Base-by-base conservation (phyloP, 1,284 basidiomycete species). In the Ustilago esculenta region DNA sequence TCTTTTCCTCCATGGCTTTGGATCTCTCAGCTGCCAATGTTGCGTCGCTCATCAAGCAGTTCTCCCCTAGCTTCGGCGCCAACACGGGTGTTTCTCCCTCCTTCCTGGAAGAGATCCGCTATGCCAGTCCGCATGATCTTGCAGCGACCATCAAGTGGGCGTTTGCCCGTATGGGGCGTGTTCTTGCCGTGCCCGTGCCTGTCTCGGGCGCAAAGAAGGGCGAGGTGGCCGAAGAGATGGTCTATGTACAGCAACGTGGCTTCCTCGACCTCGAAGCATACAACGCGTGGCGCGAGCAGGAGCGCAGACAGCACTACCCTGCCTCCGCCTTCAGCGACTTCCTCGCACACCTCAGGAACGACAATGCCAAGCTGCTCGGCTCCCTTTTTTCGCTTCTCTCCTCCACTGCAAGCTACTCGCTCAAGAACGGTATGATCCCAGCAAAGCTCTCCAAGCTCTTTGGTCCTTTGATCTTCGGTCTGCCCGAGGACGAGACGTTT, bases 101-200 rank as follows among this genome's bases (percentile, higher is more conserved):
- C 1, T 76, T 80, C 46, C 34, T 67, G 8, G 61, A 77, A 18
- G 79, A 80, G 25, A 48, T 79, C 24, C 66, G 70, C 20, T 80
- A 72, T 36, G 79, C 79, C 27, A 77, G 73, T 32, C 69, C 76
- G 20, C 73, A 81, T 58, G 73, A 76, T 30, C 64, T 81, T 2
- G 78, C 78, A 34, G 79, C 80, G 8, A 27, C 80, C 34, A 73
- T 81, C 72, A 81, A 81, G 54, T 81, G 80, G 80, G 71, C 74
- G 2, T 67, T 81, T n/a, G 72, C 77, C 1, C 63, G 79, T 20
- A 48, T 81, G 50, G 77, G 77, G 5, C 59, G 74, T 14, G 75
- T 81, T 15, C 60, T 80, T 7, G 74, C 77, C 14, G 77, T 79
- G 12, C 73, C 59, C 14, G 54, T 61, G 3, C 67, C 61, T 5